Percentiles rank a stretch among this genome's conserved stretches.
Evolutionary conservation across 2,329 filamentous ascomycete genomes (phyloP).

Genomic region (Chrysoporthe deuterocubensis): DNA sequence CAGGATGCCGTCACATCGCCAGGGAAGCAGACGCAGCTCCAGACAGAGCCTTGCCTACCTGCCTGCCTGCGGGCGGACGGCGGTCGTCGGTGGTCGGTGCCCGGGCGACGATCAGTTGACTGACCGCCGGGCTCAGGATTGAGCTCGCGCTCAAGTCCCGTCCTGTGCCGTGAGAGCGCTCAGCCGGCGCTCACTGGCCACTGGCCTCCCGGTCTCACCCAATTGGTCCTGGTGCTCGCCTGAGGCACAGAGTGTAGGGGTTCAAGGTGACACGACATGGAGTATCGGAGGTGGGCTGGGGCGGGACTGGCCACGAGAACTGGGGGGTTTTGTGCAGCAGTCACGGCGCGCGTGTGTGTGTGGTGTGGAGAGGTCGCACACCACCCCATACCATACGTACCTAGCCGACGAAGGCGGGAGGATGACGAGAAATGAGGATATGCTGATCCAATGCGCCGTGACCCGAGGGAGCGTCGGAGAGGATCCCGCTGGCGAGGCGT

Average conservation of each 20-base stretch:
- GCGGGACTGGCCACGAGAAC: neutral
- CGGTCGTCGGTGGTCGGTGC: neutral
- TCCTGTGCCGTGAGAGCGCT: neutral
- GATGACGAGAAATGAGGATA: neutral
- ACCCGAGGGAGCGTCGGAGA: neutral
- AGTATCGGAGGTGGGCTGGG: neutral
- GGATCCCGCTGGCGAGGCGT: neutral
- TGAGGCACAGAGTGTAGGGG: neutral
- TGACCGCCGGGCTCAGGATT: neutral
- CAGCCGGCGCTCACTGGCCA: neutral
- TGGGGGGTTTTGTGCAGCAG: neutral
- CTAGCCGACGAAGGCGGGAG: neutral
- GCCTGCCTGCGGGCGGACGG: neutral
- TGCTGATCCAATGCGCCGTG: neutral
- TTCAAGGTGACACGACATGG: slow-evolving; percentile 6
- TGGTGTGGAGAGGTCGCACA: neutral
- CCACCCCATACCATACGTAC: slow-evolving; percentile 11
- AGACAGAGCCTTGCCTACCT: neutral
- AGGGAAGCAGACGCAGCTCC: neutral
- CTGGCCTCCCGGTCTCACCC: too few species aligned
- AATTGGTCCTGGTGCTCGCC: neutral
- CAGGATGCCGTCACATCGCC: too few species aligned
- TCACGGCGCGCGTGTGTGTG: neutral
- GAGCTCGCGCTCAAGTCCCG: neutral
- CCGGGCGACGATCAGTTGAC: slow-evolving; percentile 5